Evolutionary conservation across 2,329 filamentous ascomycete genomes (phyloP), one percentile per base, ranked within the genome.

Genomic region (Colletotrichum musae): DNA sequence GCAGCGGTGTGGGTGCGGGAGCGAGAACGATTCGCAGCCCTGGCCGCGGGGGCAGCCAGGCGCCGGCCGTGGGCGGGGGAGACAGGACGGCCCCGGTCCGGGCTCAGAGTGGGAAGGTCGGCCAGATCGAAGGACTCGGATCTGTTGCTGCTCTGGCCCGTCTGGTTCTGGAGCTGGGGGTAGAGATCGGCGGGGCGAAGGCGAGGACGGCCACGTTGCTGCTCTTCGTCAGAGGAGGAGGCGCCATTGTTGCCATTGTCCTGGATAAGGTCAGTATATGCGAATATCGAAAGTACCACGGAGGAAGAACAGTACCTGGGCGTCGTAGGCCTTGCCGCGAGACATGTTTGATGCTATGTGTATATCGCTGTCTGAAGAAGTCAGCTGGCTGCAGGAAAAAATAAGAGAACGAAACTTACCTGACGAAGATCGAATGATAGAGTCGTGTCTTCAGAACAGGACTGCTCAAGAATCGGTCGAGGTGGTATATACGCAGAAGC

Each of bases 181-280:
- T 26, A 21, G 50, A 15, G 5, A 1, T 56, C 28, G 18, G 15
- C 26, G 43, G 18, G 26, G 15, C 52, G 64, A 15, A 50, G 21
- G n/a, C 48, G 57, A 21, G 57, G 6, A 3, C 64, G 64, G 18
- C 64, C 64, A 5, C 65, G 57, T 12, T 56, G 58, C 45, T 47
- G 57, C 18, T 58, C 48, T 32, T 60, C 54, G 10, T 50, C 21
- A 15, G 28, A 15, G n/a, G 24, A 13, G 32, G 36, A 36, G 24
- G 21, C 21, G 21, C 21, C 21, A 24, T 24, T 24, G 21, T 24
- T 2, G 32, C 26, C 12, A 18, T 26, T 7, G 36, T 53, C 28
- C 65, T 68, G 15, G 15, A 15, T 36, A 9, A 9, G 9, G 32
- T 36, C 32, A 36, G 32, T 36, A 10, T 36, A 10, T 36, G 32